Evolutionary conservation across 768 basidiomycete genomes (phyloP).

Genomic region (Suillus luteus): DNA sequence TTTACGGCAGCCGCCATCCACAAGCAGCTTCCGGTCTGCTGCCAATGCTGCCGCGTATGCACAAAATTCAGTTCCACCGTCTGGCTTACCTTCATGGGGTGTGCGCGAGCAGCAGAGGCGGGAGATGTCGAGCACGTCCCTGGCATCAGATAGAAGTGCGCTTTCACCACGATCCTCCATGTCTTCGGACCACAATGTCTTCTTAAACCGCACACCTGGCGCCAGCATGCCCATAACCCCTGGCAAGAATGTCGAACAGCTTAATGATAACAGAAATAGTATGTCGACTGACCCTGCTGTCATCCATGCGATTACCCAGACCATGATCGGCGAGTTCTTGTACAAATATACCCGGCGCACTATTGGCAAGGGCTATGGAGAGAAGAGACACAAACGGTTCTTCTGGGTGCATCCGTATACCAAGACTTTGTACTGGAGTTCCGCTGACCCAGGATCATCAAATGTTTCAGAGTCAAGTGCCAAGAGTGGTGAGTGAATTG

Average conservation of each 20-base stretch:
- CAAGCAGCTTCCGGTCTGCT: slow-evolving; percentile 81
- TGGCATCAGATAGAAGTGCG: slow-evolving; percentile 67
- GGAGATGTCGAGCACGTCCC: slow-evolving; percentile 68
- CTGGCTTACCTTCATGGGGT: slow-evolving; percentile 49
- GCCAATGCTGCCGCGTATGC: slow-evolving; percentile 60
- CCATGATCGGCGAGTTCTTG: slow-evolving; percentile 99
- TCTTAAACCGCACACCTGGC: slow-evolving; percentile 40
- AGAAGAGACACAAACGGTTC: slow-evolving; percentile 90
- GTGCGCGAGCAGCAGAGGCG: slow-evolving; percentile 55
- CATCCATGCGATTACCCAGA: slow-evolving; percentile 98
- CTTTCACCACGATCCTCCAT: slow-evolving; percentile 80
- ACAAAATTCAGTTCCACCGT: slow-evolving; percentile 42
- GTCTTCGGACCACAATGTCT: slow-evolving; percentile 71
- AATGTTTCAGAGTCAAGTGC: slow-evolving; percentile 90
- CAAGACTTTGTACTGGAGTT: slow-evolving; percentile 96
- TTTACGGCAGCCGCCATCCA: slow-evolving; percentile 73
- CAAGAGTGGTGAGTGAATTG: slow-evolving; percentile 82
- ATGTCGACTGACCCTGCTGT: slow-evolving; percentile 82
- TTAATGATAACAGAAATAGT: slow-evolving; percentile 26
- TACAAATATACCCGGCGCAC: slow-evolving; percentile 94
- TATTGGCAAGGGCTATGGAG: slow-evolving; percentile 89
- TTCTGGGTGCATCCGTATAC: slow-evolving; percentile 99
- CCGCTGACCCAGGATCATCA: slow-evolving; percentile 87
- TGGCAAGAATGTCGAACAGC: slow-evolving; percentile 35
- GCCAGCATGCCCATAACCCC: slow-evolving; percentile 45